These are phyloP conservation scores for Closterium sp. DNA, from an alignment of 139 green algal species.

Conservation along the genomic window DNA sequence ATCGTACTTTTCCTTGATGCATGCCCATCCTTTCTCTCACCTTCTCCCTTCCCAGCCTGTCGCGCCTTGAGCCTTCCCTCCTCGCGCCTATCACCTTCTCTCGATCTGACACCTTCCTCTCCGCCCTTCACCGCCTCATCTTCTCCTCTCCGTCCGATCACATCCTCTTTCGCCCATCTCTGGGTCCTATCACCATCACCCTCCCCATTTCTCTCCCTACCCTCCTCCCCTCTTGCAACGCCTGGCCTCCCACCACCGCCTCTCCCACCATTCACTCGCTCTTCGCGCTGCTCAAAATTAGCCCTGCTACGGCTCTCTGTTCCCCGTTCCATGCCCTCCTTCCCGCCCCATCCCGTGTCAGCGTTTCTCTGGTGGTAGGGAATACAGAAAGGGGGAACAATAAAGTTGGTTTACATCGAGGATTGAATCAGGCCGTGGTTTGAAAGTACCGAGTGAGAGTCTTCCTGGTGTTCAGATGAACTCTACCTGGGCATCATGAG, in stretches of 20 bases:
- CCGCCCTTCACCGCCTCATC: neutral
- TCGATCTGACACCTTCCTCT: neutral
- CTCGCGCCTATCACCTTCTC: conserved; percentile 1
- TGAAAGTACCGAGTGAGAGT: too few relatives aligned
- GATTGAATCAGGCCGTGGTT: too few relatives aligned
- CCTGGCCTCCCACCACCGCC: neutral
- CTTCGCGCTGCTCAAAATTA: too few relatives aligned
- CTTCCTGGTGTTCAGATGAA: neutral
- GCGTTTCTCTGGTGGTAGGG: conserved; percentile 17
- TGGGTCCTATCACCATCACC: neutral
- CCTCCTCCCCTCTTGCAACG: neutral
- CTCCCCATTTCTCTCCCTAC: neutral
- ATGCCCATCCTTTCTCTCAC: too few relatives aligned
- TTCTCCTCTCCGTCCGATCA: neutral
- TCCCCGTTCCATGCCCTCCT: neutral
- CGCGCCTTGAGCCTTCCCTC: neutral
- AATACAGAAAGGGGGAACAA: neutral
- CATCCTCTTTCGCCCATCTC: neutral
- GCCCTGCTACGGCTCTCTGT: too few relatives aligned
- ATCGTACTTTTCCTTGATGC: too few relatives aligned
- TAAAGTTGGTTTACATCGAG: too few relatives aligned
- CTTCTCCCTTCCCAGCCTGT: neutral
- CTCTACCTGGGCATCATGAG: conserved; percentile 50
- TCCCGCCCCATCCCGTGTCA: conserved; percentile 21
- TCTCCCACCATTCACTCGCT: neutral